A percentile compares a stretch with the other conserved stretches of the same genome.
Evolutionary conservation across 495 filamentous ascomycete genomes (phyloP).

Genomic region (Penicillium soppii): DNA sequence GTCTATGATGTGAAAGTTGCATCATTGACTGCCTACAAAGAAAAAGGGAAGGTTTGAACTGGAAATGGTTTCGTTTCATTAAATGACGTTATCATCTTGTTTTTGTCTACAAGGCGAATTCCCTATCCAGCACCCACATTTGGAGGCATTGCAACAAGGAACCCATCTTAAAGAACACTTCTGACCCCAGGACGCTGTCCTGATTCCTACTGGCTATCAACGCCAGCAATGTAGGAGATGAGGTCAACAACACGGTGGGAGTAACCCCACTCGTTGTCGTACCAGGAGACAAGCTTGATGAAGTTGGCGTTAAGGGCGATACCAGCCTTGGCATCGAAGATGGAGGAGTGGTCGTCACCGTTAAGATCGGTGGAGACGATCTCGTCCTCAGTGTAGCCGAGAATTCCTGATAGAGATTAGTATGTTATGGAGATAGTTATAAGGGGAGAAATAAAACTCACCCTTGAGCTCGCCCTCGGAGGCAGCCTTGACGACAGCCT

Average conservation of each 20-base stretch:
- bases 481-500: conserved; percentile 85
- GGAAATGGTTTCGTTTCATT: conserved; percentile 31
- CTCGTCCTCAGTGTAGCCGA: conserved; percentile 96
- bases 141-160: conserved; percentile 7
- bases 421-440: neutral
- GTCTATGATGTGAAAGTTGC: no score
- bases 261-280: conserved; percentile 98
- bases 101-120: conserved; percentile 19
- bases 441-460: neutral
- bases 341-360: conserved; percentile 88
- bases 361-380: conserved; percentile 91
- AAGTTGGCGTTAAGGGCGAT: conserved; percentile 98
- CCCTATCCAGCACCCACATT: conserved; percentile 2
- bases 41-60: conserved; percentile 9
- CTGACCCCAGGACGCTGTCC: conserved; percentile 30
- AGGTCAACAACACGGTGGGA: conserved; percentile 98
- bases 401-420: conserved; percentile 50
- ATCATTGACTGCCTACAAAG: neutral
- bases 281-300: conserved; percentile 98
- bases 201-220: conserved; percentile 61
- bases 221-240: conserved; percentile 87
- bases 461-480: conserved; percentile 79
- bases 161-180: conserved; percentile 37
- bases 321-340: conserved; percentile 99
- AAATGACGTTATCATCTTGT: conserved; percentile 29